A percentile compares a stretch with the other conserved stretches of the same genome.
Conservation (phyloP, 2,329 filamentous ascomycete species). For the Zymoseptoria passerinii region DNA sequence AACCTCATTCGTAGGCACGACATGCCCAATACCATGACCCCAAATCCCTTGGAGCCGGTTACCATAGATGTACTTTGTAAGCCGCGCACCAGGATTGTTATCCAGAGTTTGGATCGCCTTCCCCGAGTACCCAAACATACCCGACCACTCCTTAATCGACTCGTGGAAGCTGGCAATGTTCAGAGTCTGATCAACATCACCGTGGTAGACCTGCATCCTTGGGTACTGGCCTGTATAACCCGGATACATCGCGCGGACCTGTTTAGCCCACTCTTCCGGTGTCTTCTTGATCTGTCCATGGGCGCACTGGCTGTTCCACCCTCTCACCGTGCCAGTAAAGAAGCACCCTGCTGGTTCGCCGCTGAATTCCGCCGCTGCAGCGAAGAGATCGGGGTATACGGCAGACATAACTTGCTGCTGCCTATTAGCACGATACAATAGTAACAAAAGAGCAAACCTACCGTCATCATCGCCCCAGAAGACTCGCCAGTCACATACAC, state of each 20-base stretch:
- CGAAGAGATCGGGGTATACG: constrained; percentile 47
- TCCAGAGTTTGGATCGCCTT: not conserved
- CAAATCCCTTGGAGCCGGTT: not conserved
- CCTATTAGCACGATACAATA: not conserved
- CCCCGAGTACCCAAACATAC: constrained; percentile 35
- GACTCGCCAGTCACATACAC: constrained; percentile 49
- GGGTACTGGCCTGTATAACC: constrained; percentile 42
- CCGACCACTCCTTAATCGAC: constrained; percentile 50
- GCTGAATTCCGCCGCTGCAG: constrained; percentile 43
- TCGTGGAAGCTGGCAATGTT: constrained; percentile 37
- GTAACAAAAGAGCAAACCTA: not conserved
- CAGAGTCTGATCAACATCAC: constrained; percentile 44
- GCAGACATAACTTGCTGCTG: constrained; percentile 40
- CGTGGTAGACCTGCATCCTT: constrained; percentile 52
- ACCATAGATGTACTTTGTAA: not conserved
- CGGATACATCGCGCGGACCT: constrained; percentile 43
- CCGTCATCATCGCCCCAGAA: constrained; percentile 50
- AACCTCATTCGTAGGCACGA: not conserved
- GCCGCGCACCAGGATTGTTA: not conserved
- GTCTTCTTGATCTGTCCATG: constrained; percentile 40
- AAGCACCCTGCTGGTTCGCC: constrained; percentile 51
- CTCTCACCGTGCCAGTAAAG: constrained; percentile 35
- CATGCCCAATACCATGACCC: not conserved
- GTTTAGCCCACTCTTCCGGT: constrained; percentile 42
- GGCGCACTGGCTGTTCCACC: constrained; percentile 48